These are phyloP conservation scores for Berkeleyomyces basicola DNA, from an alignment of 2,329 filamentous ascomycete species.

Conservation along the genomic window DNA sequence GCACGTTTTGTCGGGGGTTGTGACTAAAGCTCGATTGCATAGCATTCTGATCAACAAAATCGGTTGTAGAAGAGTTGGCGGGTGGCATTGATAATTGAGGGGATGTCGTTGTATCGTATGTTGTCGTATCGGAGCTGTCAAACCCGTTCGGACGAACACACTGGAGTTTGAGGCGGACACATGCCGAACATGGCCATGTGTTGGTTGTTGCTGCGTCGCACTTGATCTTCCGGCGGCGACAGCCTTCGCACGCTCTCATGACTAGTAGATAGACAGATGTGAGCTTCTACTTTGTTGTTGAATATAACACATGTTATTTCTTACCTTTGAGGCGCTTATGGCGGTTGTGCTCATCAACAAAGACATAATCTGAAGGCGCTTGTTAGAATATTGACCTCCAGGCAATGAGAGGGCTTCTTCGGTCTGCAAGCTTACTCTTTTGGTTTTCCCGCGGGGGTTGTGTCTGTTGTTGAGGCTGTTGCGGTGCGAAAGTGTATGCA, in stretches of 20 bases:
- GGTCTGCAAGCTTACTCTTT: slow-evolving; percentile 10
- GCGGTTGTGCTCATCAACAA: slow-evolving; percentile 95
- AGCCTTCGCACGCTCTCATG: slow-evolving; percentile 94
- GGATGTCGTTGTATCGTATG: slow-evolving; percentile 11
- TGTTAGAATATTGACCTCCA: slow-evolving; percentile 18
- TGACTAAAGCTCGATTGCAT: slow-evolving; percentile 6
- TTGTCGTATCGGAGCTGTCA: slow-evolving; percentile 28
- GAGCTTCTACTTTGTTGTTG: neutral
- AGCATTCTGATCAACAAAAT: neutral
- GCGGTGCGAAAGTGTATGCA: slow-evolving; percentile 59
- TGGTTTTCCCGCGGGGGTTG: slow-evolving; percentile 18
- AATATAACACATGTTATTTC: slow-evolving; percentile 10
- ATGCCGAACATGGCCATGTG: slow-evolving; percentile 92
- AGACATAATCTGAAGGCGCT: slow-evolving; percentile 67
- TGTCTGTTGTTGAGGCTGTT: slow-evolving; percentile 30
- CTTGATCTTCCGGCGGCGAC: slow-evolving; percentile 88
- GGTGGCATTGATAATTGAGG: neutral
- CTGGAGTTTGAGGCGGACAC: slow-evolving; percentile 77
- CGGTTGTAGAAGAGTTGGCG: neutral
- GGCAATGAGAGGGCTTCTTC: neutral
- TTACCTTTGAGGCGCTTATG: slow-evolving; percentile 91
- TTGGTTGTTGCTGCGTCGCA: slow-evolving; percentile 96
- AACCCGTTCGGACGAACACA: slow-evolving; percentile 78
- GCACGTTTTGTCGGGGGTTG: neutral
- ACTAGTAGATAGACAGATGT: slow-evolving; percentile 34